These are phyloP conservation scores for Alternaria angustiovoidea DNA, from an alignment of 2,329 filamentous ascomycete genomes.

Conservation along the genomic window DNA sequence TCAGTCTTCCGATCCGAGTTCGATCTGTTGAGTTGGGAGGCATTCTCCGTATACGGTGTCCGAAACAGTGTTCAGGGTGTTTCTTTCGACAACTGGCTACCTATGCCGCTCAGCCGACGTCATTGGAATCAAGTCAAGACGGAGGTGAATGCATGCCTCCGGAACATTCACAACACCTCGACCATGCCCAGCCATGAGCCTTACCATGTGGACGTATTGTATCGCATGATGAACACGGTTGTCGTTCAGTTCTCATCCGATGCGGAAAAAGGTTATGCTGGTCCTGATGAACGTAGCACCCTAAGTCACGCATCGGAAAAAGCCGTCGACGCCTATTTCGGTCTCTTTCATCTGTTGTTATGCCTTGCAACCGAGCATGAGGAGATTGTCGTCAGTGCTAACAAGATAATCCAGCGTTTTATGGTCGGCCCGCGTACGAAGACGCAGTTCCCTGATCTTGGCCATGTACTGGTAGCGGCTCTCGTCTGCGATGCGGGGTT, in stretches of 20 bases:
- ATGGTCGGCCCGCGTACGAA: constrained; percentile 53
- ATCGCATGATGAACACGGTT: constrained; percentile 61
- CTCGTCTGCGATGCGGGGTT: constrained; percentile 57
- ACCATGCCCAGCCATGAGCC: constrained; percentile 27
- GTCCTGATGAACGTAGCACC: constrained; percentile 46
- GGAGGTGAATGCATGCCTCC: constrained; percentile 37
- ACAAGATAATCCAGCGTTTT: constrained; percentile 53
- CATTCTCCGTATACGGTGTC: constrained; percentile 49
- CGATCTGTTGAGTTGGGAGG: constrained; percentile 57
- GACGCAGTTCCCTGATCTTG: constrained; percentile 57
- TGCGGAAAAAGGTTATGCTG: constrained; percentile 21
- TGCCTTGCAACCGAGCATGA: constrained; percentile 55
- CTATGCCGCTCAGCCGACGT: constrained; percentile 56
- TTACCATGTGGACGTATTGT: constrained; percentile 50
- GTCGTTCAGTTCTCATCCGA: constrained; percentile 58
- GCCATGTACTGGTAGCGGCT: constrained; percentile 58
- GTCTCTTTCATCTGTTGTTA: constrained; percentile 61
- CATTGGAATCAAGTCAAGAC: constrained; percentile 55
- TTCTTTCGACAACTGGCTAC: constrained; percentile 56
- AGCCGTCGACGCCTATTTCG: constrained; percentile 63
- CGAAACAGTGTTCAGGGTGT: constrained; percentile 56
- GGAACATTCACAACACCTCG: constrained; percentile 34
- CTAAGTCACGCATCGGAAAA: constrained; percentile 61
- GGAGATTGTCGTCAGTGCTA: constrained; percentile 56
- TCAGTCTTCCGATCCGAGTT: constrained; percentile 58